Conservation (phyloP, 805 yeast genomes). For the Tetrapisispora pingtungensis region DNA sequence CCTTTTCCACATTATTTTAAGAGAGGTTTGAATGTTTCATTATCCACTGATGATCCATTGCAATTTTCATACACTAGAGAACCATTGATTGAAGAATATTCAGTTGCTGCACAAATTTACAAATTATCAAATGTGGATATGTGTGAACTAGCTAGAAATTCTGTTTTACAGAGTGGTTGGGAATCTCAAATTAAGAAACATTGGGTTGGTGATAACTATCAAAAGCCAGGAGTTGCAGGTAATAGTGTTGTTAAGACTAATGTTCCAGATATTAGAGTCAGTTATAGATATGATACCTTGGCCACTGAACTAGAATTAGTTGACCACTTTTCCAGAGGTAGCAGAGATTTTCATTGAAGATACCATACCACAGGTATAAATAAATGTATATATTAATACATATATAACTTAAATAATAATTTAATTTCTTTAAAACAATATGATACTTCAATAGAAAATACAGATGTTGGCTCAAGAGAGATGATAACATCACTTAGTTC, state of each 20-base stretch:
- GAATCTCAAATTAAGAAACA: slow-evolving; percentile 78
- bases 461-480: too few relatives aligned
- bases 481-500: too few relatives aligned
- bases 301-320: slow-evolving; percentile 61
- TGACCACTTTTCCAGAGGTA: slow-evolving; percentile 39
- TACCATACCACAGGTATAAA: too few relatives aligned
- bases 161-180: slow-evolving; percentile 91
- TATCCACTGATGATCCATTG: slow-evolving; percentile 95
- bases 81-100: slow-evolving; percentile 93
- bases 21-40: slow-evolving; percentile 86
- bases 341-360: not conserved
- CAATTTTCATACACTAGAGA: slow-evolving; percentile 96
- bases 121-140: slow-evolving; percentile 89
- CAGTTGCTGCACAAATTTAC: slow-evolving; percentile 97
- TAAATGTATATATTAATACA: too few relatives aligned
- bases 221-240: slow-evolving; percentile 56
- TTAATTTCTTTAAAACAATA: too few relatives aligned
- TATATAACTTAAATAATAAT: too few relatives aligned
- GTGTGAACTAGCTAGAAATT: slow-evolving; percentile 92
- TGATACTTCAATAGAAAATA: too few relatives aligned
- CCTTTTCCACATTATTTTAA: slow-evolving; percentile 88
- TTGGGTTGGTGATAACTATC: slow-evolving; percentile 75
- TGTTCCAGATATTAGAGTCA: slow-evolving; percentile 81
- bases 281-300: slow-evolving; percentile 75
- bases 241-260: slow-evolving; percentile 90